Percentiles rank a stretch among this genome's conserved stretches.
These are phyloP conservation scores for Hymenoscyphus repandus DNA, from an alignment of 2,329 filamentous ascomycete genomes.

Conservation along the genomic window DNA sequence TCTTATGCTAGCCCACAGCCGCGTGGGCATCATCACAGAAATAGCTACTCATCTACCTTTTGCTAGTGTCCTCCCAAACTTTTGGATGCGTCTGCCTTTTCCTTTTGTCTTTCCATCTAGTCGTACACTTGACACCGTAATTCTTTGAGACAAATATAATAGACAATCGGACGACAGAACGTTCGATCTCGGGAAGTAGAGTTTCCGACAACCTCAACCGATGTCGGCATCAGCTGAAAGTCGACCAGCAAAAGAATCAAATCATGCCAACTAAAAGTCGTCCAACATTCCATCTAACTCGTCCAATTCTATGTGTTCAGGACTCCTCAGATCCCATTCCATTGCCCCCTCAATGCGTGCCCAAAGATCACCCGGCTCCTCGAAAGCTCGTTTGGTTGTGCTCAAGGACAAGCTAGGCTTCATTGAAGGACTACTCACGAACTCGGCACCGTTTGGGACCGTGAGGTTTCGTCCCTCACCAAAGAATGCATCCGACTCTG, in stretches of 20 bases:
- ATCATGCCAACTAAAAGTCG: conserved; percentile 40
- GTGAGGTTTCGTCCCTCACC: conserved; percentile 30
- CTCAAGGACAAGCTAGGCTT: conserved; percentile 35
- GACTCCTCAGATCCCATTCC: conserved; percentile 63
- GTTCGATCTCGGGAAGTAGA: background rate
- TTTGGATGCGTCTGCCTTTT: background rate
- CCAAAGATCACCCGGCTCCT: conserved; percentile 30
- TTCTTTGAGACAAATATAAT: background rate
- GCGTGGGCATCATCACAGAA: background rate
- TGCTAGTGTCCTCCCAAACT: background rate
- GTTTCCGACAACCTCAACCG: background rate
- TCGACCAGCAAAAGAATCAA: conserved; percentile 3
- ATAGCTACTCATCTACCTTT: background rate
- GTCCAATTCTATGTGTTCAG: conserved; percentile 85
- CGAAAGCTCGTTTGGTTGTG: conserved; percentile 44
- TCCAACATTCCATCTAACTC: conserved; percentile 87
- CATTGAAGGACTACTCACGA: conserved; percentile 52
- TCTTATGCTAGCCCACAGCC: background rate
- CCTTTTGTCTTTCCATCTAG: background rate
- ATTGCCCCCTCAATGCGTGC: conserved; percentile 35
- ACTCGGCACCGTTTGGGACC: conserved; percentile 22
- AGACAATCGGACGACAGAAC: conserved; percentile 1
- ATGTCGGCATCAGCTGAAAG: background rate
- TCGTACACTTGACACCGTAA: conserved; percentile 1
- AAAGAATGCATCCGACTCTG: conserved; percentile 28